Percentiles rank a stretch among this genome's conserved stretches.
phyloP scores from a whole-genome alignment of 2,329 filamentous ascomycete genomes.

The Xenoacremonium recifei region DNA sequence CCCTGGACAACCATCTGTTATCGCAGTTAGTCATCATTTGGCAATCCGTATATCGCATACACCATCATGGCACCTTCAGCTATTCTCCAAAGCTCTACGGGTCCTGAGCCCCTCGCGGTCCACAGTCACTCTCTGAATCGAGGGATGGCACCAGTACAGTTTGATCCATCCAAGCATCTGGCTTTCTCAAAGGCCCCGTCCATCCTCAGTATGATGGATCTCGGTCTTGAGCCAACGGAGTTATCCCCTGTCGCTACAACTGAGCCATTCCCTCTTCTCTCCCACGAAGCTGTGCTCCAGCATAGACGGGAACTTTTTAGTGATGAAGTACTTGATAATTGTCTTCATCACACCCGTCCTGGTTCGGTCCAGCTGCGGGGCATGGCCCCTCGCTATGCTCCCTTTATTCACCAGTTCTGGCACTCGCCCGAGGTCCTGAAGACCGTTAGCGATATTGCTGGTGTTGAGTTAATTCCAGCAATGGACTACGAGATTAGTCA shows the following conservation, averaged over 20 bases:
- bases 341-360: conserved; percentile 25
- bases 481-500: conserved; percentile 59
- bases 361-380: conserved; percentile 28
- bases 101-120: too few relatives aligned
- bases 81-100: too few relatives aligned
- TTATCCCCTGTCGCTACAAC: conserved; percentile 27
- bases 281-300: conserved; percentile 19
- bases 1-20: background rate
- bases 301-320: conserved; percentile 22
- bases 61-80: conserved; percentile 15
- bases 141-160: conserved; percentile 7
- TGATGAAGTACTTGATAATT: conserved; percentile 27
- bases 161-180: conserved; percentile 18
- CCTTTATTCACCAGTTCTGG: conserved; percentile 43
- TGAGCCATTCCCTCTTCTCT: conserved; percentile 29
- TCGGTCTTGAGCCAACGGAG: conserved; percentile 13
- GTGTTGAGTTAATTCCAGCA: conserved; percentile 55
- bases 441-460: conserved; percentile 55
- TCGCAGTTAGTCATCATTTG: background rate
- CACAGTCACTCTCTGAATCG: background rate
- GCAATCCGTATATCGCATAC: background rate
- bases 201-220: conserved; percentile 22
- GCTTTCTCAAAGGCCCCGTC: conserved; percentile 10
- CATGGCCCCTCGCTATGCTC: conserved; percentile 28
- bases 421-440: conserved; percentile 52